phyloP scores from a whole-genome alignment of 805 yeast species.

The Metschnikowia chrysomelidarum region DNA sequence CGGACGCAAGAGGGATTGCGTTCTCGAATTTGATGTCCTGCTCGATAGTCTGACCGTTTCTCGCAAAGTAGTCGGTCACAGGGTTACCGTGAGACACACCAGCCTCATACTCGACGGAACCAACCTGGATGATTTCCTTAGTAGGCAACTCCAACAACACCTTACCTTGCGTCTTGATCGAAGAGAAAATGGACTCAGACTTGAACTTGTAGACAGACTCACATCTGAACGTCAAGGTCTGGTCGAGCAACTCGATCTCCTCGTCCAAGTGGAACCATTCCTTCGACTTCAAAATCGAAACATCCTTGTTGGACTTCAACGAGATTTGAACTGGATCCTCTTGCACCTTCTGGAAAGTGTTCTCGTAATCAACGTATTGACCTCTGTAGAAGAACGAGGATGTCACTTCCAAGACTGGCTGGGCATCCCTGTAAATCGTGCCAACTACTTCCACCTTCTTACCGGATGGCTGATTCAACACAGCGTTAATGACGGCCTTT shows the following conservation, averaged over 20 bases:
- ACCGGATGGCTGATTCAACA: conserved; percentile 88
- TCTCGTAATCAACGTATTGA: conserved; percentile 77
- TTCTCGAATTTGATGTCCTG: conserved; percentile 90
- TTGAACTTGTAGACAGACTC: conserved; percentile 81
- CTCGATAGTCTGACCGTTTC: conserved; percentile 92
- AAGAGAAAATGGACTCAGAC: conserved; percentile 68
- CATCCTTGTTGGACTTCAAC: conserved; percentile 76
- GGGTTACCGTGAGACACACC: conserved; percentile 97
- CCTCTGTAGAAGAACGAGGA: conserved; percentile 98
- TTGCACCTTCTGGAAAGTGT: conserved; percentile 83
- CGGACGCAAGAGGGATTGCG: conserved; percentile 77
- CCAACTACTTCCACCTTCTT: conserved; percentile 96
- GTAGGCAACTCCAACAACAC: conserved; percentile 88
- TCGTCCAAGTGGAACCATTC: conserved; percentile 93
- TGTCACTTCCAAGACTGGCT: conserved; percentile 88
- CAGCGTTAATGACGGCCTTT: conserved; percentile 81
- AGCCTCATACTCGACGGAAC: conserved; percentile 81
- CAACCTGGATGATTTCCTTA: conserved; percentile 82
- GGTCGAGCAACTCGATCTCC: conserved; percentile 67
- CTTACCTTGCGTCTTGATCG: conserved; percentile 81
- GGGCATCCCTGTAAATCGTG: conserved; percentile 69
- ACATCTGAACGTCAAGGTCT: conserved; percentile 85
- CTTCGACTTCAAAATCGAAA: conserved; percentile 89
- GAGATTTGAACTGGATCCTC: conserved; percentile 86
- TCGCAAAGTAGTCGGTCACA: conserved; percentile 85